Evolutionary conservation across 2,329 filamentous ascomycete species (phyloP).

Genomic region (Cladosporium sp.): DNA sequence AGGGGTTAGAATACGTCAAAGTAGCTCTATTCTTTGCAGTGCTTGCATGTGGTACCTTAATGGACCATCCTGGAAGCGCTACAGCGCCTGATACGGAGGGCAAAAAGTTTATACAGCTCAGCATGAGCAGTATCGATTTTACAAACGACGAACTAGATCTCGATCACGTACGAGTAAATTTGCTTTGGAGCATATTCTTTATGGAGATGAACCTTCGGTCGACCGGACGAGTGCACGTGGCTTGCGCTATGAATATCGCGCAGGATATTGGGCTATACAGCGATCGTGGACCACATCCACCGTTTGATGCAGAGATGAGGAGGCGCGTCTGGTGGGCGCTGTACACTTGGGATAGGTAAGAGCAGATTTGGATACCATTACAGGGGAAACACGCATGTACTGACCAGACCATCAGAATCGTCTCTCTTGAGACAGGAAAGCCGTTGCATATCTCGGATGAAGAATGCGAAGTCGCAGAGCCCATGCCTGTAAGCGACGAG

Average conservation of each 20-base stretch:
- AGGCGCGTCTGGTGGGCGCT: slow-evolving; percentile 91
- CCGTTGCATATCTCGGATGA: slow-evolving; percentile 81
- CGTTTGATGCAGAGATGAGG: slow-evolving; percentile 81
- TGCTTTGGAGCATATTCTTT: slow-evolving; percentile 76
- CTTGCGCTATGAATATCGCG: slow-evolving; percentile 72
- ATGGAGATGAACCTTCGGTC: slow-evolving; percentile 85
- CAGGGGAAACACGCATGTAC: slow-evolving; percentile 17
- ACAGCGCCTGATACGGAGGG: slow-evolving; percentile 57
- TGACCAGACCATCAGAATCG: slow-evolving; percentile 52
- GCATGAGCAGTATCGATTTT: slow-evolving; percentile 70
- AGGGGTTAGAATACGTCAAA: slow-evolving; percentile 67
- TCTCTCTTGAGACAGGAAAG: slow-evolving; percentile 77
- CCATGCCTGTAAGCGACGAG: slow-evolving; percentile 78
- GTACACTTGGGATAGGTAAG: slow-evolving; percentile 80
- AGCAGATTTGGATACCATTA: background rate
- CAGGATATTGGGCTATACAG: slow-evolving; percentile 82
- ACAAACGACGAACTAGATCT: slow-evolving; percentile 78
- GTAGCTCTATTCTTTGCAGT: slow-evolving; percentile 79
- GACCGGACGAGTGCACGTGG: slow-evolving; percentile 83
- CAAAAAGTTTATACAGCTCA: slow-evolving; percentile 68
- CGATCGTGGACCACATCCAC: slow-evolving; percentile 70
- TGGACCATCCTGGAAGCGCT: slow-evolving; percentile 58
- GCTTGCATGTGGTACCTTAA: slow-evolving; percentile 78
- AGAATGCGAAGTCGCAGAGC: slow-evolving; percentile 82
- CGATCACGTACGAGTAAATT: slow-evolving; percentile 70